A percentile compares a stretch with the other conserved stretches of the same genome.
These are phyloP conservation scores for Chimonanthus salicifolius DNA, from an alignment of 164 flowering plant species.

Conservation along the genomic window DNA sequence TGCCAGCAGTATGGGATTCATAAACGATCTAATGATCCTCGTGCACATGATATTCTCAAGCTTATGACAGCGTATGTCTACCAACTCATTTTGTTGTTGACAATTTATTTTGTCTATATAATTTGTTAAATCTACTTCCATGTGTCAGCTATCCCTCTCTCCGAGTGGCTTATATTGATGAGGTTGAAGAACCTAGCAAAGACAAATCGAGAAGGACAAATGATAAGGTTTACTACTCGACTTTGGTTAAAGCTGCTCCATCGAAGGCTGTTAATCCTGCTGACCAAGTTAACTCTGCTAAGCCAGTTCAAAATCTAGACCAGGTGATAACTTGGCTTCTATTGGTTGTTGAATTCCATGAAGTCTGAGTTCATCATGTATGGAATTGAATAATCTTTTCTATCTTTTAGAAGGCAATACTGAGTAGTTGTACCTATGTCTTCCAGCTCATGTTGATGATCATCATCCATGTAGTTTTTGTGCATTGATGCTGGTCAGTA, in stretches of 20 bases:
- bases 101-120: too few relatives aligned
- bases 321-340: slow-evolving; percentile 45
- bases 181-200: slow-evolving; percentile 74
- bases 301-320: slow-evolving; percentile 52
- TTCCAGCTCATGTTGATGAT: too few relatives aligned
- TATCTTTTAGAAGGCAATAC: background rate
- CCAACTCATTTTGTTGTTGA: background rate
- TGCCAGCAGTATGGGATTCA: slow-evolving; percentile 73
- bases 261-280: slow-evolving; percentile 58
- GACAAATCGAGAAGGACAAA: slow-evolving; percentile 58
- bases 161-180: slow-evolving; percentile 96
- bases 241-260: slow-evolving; percentile 76
- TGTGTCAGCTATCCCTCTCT: slow-evolving; percentile 80
- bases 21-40: slow-evolving; percentile 59
- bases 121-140: background rate
- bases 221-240: slow-evolving; percentile 75
- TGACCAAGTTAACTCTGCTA: slow-evolving; percentile 29
- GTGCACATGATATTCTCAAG: slow-evolving; percentile 60
- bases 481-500: too few relatives aligned
- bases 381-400: background rate
- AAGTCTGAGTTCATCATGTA: background rate
- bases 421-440: too few relatives aligned
- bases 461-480: too few relatives aligned
- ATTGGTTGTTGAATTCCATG: background rate
- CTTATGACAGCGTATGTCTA: slow-evolving; percentile 57